Percentiles rank a stretch among this genome's conserved stretches.
Evolutionary conservation across 345 rosid species (phyloP).

Genomic region (Citrus glauca): DNA sequence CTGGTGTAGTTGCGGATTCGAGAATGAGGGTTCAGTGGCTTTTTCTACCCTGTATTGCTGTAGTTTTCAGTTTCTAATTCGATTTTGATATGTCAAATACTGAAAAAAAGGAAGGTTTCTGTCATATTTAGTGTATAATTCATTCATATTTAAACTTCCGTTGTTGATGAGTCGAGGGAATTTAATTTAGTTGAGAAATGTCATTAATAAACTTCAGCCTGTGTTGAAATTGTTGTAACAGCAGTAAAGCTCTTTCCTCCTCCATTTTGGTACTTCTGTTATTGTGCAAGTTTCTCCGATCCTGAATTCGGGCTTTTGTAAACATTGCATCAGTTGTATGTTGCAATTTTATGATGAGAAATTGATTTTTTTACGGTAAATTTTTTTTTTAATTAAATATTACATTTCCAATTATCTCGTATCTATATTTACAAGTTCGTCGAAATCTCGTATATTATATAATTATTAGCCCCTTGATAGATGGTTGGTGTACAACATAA

Average conservation of each 20-base stretch:
- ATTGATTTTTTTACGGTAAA: too few relatives aligned
- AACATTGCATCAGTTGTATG: not conserved
- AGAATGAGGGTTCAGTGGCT: constrained; percentile 11
- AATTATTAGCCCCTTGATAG: too few relatives aligned
- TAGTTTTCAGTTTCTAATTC: constrained; percentile 18
- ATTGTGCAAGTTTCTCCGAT: not conserved
- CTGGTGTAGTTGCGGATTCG: not conserved
- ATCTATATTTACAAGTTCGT: too few relatives aligned
- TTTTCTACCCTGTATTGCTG: constrained; percentile 23
- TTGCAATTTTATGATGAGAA: not conserved
- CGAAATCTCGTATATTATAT: too few relatives aligned
- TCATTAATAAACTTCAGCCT: not conserved
- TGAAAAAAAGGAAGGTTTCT: constrained; percentile 2
- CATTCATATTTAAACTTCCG: constrained; percentile 20
- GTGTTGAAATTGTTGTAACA: constrained; percentile 19
- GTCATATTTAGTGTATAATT: constrained; percentile 20
- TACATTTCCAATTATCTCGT: too few relatives aligned
- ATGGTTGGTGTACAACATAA: too few relatives aligned
- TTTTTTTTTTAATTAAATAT: too few relatives aligned
- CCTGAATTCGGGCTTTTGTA: not conserved
- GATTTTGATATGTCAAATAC: constrained; percentile 22
- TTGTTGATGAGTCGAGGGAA: constrained; percentile 14
- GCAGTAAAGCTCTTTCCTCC: not conserved
- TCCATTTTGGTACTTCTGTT: not conserved
- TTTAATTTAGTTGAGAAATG: constrained; percentile 7